A percentile compares a stretch with the other conserved stretches of the same genome.
Evolutionary conservation across 768 basidiomycete species (phyloP).

Genomic region (Royoungia palumana): DNA sequence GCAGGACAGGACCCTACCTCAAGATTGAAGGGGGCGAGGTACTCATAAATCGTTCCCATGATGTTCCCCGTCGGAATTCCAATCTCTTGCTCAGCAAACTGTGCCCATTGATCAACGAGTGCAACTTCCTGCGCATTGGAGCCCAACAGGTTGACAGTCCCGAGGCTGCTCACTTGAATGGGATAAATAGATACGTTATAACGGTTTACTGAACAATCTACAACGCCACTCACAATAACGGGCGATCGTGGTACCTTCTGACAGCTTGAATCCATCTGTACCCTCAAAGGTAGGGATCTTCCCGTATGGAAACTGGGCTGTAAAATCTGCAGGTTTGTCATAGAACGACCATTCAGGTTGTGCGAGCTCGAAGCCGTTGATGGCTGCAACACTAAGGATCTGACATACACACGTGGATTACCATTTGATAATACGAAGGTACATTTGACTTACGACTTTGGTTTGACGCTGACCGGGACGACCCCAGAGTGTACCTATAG

Average conservation of each 20-base stretch:
- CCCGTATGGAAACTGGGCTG: constrained; percentile 13
- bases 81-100: constrained; percentile 20
- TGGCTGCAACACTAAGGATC: constrained; percentile 16
- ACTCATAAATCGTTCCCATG: background rate
- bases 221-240: constrained; percentile 13
- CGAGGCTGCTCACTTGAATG: constrained; percentile 12
- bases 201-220: background rate
- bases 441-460: constrained; percentile 10
- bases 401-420: background rate
- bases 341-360: constrained; percentile 1
- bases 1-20: constrained; percentile 4
- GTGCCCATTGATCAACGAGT: constrained; percentile 20
- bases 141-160: constrained; percentile 12
- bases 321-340: constrained; percentile 13
- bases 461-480: constrained; percentile 11
- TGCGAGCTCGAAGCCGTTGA: constrained; percentile 13
- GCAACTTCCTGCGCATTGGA: constrained; percentile 5
- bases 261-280: constrained; percentile 16
- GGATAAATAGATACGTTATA: background rate
- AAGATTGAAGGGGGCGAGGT: background rate
- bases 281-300: constrained; percentile 13
- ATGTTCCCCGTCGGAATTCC: background rate
- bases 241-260: constrained; percentile 15
- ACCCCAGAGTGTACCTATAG: constrained; percentile 16
- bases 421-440: too few relatives aligned